Percentiles rank a stretch among this genome's conserved stretches.
Evolutionary conservation across 176 grass and related monocot genomes (phyloP).

Genomic region (Carex littledalei): DNA sequence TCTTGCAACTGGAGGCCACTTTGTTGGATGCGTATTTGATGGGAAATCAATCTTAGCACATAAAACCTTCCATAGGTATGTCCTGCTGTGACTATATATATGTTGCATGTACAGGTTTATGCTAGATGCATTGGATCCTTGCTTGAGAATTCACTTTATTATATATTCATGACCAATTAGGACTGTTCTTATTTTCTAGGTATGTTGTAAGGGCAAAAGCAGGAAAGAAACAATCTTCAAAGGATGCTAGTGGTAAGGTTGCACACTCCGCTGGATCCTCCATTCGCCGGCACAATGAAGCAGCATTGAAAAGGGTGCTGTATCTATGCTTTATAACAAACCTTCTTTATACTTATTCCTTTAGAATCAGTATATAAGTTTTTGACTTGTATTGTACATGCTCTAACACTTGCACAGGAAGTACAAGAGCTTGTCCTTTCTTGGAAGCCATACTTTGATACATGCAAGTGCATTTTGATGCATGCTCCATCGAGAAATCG

Average conservation of each 20-base stretch:
- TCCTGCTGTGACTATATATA: slow-evolving; percentile 3
- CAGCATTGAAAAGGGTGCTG: slow-evolving; percentile 73
- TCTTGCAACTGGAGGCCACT: slow-evolving; percentile 82
- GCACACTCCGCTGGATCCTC: slow-evolving; percentile 91
- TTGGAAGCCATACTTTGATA: slow-evolving; percentile 85
- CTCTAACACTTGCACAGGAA: slow-evolving; percentile 46
- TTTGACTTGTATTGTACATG: background rate
- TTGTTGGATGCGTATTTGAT: slow-evolving; percentile 94
- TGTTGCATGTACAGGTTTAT: background rate
- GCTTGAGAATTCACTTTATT: background rate
- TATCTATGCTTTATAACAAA: background rate
- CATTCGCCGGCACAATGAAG: slow-evolving; percentile 85
- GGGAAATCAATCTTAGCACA: slow-evolving; percentile 69
- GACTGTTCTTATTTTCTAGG: slow-evolving; percentile 31
- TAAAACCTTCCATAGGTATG: slow-evolving; percentile 98
- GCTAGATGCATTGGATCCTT: background rate
- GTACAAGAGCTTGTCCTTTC: slow-evolving; percentile 73
- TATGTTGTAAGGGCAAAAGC: slow-evolving; percentile 99
- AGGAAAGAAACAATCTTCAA: slow-evolving; percentile 88
- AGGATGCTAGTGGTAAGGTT: slow-evolving; percentile 87
- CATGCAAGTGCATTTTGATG: slow-evolving; percentile 51
- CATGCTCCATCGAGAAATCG: slow-evolving; percentile 77
- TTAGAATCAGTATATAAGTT: slow-evolving; percentile 3
- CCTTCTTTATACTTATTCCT: slow-evolving; percentile 1
- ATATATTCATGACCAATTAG: slow-evolving; percentile 1